Conservation (phyloP, 805 yeast species). For the Zygosaccharomyces bisporus region DNA sequence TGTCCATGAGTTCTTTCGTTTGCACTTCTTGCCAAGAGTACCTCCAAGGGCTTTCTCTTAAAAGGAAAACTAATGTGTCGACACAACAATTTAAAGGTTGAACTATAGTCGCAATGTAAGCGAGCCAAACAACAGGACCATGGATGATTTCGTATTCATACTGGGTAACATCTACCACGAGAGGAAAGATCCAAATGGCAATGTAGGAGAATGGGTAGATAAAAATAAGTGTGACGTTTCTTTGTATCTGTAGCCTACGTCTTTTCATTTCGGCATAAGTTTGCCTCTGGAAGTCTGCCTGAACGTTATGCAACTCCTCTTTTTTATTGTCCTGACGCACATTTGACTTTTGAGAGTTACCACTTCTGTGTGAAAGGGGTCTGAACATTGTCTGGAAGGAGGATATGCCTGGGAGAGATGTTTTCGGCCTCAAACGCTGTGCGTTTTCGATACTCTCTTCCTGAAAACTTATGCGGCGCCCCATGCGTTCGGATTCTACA, state of each 20-base stretch:
- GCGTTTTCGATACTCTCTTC: background rate
- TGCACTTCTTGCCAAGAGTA: constrained; percentile 37
- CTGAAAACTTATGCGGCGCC: background rate
- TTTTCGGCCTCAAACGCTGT: background rate
- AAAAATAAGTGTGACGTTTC: constrained; percentile 75
- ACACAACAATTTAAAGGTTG: constrained; percentile 79
- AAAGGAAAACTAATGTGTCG: constrained; percentile 69
- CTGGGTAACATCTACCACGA: constrained; percentile 59
- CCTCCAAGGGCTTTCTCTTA: constrained; percentile 79
- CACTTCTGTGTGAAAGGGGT: background rate
- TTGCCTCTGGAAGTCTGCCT: constrained; percentile 50
- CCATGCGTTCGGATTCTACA: background rate
- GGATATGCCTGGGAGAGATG: background rate
- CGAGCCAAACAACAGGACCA: constrained; percentile 60
- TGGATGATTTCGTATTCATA: constrained; percentile 44
- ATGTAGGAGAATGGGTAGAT: constrained; percentile 81
- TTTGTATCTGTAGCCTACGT: constrained; percentile 62
- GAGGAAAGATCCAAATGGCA: constrained; percentile 78
- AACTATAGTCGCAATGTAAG: constrained; percentile 65
- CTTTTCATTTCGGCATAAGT: constrained; percentile 57
- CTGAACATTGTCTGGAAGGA: constrained; percentile 2
- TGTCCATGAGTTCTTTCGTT: constrained; percentile 20
- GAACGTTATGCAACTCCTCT: constrained; percentile 15
- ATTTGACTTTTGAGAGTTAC: background rate
- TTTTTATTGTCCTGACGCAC: background rate